Base-by-base conservation (phyloP, 257 asterid species). In the Galeopsis tetrahit region DNA sequence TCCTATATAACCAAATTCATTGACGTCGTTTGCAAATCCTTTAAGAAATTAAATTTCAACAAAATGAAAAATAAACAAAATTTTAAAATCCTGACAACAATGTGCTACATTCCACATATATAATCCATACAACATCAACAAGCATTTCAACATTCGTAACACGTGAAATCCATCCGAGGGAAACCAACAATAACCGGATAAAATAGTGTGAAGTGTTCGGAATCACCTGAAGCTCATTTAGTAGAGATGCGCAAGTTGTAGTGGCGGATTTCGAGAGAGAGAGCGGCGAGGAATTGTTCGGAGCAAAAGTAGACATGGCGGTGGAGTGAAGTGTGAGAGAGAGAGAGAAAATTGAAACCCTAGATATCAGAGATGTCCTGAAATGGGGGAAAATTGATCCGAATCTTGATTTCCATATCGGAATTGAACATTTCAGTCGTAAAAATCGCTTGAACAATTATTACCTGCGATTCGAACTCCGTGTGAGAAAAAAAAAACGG, bases 191-290 rank as follows among this genome's bases (percentile, higher is more conserved):
- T 32, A n/a, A 63, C 49, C 39, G 31, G 46, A 61, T 40, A 42
- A 48, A 69, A 21, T 6, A 43, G 57, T 49, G 28, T 10, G 17
- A 1, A 51, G 5, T 10, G 21, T 11, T 10, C 3, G 28, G 4
- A 3, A n/a, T 36, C 42, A 90, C 96, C 95, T 90, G 96, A 38
- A 88, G 79, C 72, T 90, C 86, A 11, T 77, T 76, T 51, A 86
- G 95, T 31, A 90, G 95, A 61, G 95, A 83, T 65, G 81, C 84
- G 76, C 96, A 86, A 3, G 95, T 82, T 5, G 91, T 87, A 77
- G 82, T 73, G 83, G 83, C 88, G 33, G 87, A 69, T 70, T 81
- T 84, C 66, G 90, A 82, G 60, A 82, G 76, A 60, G 91, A 85
- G 60, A 87, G 81, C 38, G 89, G 96, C 72, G 94, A 89, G 44